Percentiles rank a stretch among this genome's conserved stretches.
These are phyloP conservation scores for Candida sp. DNA, from an alignment of 1,139 yeast species.

Conservation along the genomic window DNA sequence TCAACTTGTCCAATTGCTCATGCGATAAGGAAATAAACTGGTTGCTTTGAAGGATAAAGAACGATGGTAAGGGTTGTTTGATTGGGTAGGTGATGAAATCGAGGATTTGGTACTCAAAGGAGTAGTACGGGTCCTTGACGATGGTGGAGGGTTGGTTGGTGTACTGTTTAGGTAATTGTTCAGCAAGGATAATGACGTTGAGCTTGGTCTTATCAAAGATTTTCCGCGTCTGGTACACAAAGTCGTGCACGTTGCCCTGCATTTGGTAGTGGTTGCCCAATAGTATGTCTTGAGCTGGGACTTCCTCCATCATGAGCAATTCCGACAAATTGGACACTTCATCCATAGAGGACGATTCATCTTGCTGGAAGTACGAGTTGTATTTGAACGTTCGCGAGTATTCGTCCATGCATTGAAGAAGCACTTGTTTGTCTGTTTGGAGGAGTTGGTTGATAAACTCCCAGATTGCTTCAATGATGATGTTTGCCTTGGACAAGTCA, in stretches of 20 bases:
- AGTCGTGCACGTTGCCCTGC: conserved; percentile 9
- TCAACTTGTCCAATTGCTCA: conserved; percentile 13
- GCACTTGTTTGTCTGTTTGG: neutral
- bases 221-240: conserved; percentile 6
- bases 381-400: conserved; percentile 46
- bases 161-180: conserved; percentile 1
- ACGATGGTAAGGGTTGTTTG: conserved; percentile 5
- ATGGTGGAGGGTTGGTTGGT: neutral
- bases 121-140: conserved; percentile 20
- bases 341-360: conserved; percentile 37
- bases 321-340: conserved; percentile 46
- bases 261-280: conserved; percentile 38
- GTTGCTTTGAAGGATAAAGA: conserved; percentile 10
- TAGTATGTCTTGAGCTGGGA: conserved; percentile 9
- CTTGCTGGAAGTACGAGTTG: conserved; percentile 42
- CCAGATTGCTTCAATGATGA: conserved; percentile 27
- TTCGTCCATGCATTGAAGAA: conserved; percentile 39
- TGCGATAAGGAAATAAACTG: conserved; percentile 9
- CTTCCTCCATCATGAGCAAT: conserved; percentile 26
- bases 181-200: conserved; percentile 12
- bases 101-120: conserved; percentile 20
- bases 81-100: conserved; percentile 11
- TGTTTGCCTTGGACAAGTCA: conserved; percentile 20
- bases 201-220: conserved; percentile 10
- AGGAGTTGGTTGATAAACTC: conserved; percentile 20